Conservation (phyloP, 768 basidiomycete species). For the Boletus rubroflammeus region DNA sequence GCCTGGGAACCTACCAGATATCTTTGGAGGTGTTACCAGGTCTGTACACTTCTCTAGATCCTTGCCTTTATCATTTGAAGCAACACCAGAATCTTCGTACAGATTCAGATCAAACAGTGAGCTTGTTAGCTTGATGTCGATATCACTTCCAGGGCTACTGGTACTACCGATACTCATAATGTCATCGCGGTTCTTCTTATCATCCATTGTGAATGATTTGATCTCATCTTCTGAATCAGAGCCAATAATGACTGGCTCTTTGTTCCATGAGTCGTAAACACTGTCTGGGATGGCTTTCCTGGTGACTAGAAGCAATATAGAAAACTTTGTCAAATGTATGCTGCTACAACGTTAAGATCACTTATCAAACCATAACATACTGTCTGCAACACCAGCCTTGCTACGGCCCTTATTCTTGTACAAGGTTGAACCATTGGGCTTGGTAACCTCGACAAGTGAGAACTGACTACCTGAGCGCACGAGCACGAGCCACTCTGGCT, state of each 20-base stretch:
- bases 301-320: not conserved
- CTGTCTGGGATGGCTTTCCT: not conserved
- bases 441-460: not conserved
- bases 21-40: too few relatives aligned
- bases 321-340: not conserved
- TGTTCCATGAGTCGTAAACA: not conserved
- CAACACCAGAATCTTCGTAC: too few relatives aligned
- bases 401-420: not conserved
- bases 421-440: not conserved
- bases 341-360: not conserved
- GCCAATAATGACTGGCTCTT: not conserved
- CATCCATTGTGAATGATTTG: too few relatives aligned
- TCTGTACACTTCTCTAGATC: too few relatives aligned
- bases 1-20: not conserved
- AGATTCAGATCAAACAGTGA: too few relatives aligned
- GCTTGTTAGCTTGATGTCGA: too few relatives aligned
- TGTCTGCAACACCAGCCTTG: not conserved
- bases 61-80: too few relatives aligned
- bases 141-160: not conserved
- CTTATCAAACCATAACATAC: not conserved
- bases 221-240: not conserved
- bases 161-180: not conserved
- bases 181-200: too few relatives aligned
- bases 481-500: not conserved
- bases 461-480: not conserved